These are phyloP conservation scores for Boletus vermiculosoides DNA, from an alignment of 768 basidiomycete genomes.

Conservation along the genomic window DNA sequence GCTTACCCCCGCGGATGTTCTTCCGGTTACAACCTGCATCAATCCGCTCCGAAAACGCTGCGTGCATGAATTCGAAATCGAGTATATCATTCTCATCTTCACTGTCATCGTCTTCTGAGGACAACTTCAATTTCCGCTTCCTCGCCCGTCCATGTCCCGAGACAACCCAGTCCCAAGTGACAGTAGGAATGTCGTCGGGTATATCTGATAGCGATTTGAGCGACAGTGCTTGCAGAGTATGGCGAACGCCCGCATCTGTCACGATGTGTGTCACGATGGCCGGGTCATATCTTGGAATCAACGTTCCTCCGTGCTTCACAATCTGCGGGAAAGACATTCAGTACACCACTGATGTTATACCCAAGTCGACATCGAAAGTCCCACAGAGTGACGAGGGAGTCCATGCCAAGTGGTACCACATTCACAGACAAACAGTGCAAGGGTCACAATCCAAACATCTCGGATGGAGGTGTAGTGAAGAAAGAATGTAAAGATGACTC, in stretches of 20 bases:
- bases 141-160: constrained; percentile 35
- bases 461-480: neutral
- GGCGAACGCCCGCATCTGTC: constrained; percentile 39
- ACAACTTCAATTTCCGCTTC: constrained; percentile 12
- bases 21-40: constrained; percentile 39
- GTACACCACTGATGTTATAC: neutral
- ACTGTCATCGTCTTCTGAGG: neutral
- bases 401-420: too few relatives aligned
- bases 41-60: constrained; percentile 48
- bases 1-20: constrained; percentile 8
- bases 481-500: constrained; percentile 27
- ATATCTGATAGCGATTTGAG: constrained; percentile 54
- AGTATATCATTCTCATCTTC: constrained; percentile 17
- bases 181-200: constrained; percentile 61
- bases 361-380: neutral
- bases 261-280: constrained; percentile 64
- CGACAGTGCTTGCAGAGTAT: constrained; percentile 41
- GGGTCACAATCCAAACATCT: neutral
- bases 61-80: constrained; percentile 43
- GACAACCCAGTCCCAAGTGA: constrained; percentile 63
- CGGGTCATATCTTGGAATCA: constrained; percentile 59
- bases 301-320: constrained; percentile 57
- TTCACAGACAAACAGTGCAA: too few relatives aligned
- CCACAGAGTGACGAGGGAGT: too few relatives aligned
- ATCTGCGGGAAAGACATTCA: constrained; percentile 44